A percentile compares a stretch with the other conserved stretches of the same genome.
These are phyloP conservation scores for Aspergillus conjunctus DNA, from an alignment of 495 filamentous ascomycete genomes.

Conservation along the genomic window DNA sequence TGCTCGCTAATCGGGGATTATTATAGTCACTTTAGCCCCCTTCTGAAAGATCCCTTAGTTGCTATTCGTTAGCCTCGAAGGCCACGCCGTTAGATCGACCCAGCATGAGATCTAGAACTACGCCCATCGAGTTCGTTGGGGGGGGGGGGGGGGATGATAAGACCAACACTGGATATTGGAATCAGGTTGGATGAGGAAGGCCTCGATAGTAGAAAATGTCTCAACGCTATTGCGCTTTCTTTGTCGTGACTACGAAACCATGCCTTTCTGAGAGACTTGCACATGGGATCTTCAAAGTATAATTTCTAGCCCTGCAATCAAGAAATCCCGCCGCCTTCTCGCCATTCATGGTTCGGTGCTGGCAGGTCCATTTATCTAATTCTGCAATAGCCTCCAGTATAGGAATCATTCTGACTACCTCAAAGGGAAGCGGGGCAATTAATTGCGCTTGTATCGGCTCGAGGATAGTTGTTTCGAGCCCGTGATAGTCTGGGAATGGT, in stretches of 20 bases:
- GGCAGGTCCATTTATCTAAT: neutral
- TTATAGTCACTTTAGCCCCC: neutral
- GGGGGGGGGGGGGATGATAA: neutral
- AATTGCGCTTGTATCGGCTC: neutral
- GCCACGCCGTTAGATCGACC: neutral
- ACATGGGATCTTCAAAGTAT: no score
- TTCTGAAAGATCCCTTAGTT: neutral
- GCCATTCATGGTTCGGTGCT: neutral
- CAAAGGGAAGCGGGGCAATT: neutral
- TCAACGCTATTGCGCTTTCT: neutral
- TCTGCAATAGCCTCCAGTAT: neutral
- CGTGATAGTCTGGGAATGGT: neutral
- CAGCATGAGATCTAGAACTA: neutral
- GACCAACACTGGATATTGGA: neutral
- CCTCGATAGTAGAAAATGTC: neutral
- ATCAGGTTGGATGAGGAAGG: neutral
- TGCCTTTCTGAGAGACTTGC: no score
- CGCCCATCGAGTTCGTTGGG: neutral
- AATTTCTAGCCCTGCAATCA: neutral
- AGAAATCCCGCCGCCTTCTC: neutral
- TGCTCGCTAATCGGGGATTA: neutral
- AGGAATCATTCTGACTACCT: neutral
- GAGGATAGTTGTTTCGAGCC: neutral
- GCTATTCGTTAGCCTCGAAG: neutral
- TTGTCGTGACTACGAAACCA: neutral